These are phyloP conservation scores for Capsicum pubescens DNA, from an alignment of 257 asterid genomes.

Conservation along the genomic window DNA sequence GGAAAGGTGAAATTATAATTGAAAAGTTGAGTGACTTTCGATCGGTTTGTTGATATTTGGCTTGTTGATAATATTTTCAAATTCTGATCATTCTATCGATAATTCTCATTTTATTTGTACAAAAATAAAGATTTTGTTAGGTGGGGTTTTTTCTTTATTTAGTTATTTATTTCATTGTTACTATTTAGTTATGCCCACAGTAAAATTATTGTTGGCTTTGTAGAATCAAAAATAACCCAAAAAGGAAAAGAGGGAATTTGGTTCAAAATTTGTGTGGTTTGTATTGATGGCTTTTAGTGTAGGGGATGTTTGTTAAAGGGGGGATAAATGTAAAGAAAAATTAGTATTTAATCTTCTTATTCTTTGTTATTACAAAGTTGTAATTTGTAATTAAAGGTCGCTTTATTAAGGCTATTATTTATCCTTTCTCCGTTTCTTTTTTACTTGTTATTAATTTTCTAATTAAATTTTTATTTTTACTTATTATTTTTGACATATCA, in stretches of 20 bases:
- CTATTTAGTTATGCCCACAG: slow-evolving; percentile 35
- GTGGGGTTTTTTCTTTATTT: slow-evolving; percentile 21
- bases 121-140: slow-evolving; percentile 20
- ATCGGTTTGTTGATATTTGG: not conserved
- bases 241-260: not conserved
- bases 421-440: no score
- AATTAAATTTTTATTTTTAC: no score
- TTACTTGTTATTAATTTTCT: no score
- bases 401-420: no score
- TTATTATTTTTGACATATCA: no score
- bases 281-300: slow-evolving; percentile 32
- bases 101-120: not conserved
- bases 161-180: not conserved
- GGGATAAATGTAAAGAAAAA: slow-evolving; percentile 17
- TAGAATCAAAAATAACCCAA: not conserved
- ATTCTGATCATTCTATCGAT: not conserved
- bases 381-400: not conserved
- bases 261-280: slow-evolving; percentile 43
- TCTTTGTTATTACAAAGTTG: not conserved
- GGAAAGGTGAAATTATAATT: slow-evolving; percentile 43
- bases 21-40: not conserved
- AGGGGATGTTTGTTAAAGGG: slow-evolving; percentile 21
- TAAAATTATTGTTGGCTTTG: slow-evolving; percentile 37
- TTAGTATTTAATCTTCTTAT: not conserved
- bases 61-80: not conserved